Evolutionary conservation across 306 rosid species (phyloP), one percentile per base, ranked within the genome.

Genomic region (Dryas octopetala): DNA sequence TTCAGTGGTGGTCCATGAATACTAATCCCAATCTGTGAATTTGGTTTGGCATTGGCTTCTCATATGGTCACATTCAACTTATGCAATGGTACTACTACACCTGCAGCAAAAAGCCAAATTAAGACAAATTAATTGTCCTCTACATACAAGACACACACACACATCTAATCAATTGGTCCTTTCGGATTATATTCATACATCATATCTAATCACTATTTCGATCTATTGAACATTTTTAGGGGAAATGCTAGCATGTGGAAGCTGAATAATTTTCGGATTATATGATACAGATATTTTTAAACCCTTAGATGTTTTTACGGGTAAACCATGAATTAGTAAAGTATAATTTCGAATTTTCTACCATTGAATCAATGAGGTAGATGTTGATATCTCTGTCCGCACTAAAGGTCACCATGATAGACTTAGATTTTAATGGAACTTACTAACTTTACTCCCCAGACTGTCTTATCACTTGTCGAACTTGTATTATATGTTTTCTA

Each of bases 91-190:
- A 8, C 28, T 4, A 8, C 28, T 4, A 32, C 48, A 32, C 48
- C n/a, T 71, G 9, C 76, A 45, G 10, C 41, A 63, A 51, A 49
- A 53, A 10, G 47, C 43, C 14, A 43, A 47, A 62, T 23, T 23
- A 45, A 58, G 16, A 59, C 46, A 13, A 38, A 71, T 60, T 68
- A 38, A 71, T 60, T 68, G 77, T 23, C 79, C 53, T 66, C 74
- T 71, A 74, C 69, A 67, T 14, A 63, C 38, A 78, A 60, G 83
- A 80, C 80, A 84, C 61, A 41, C 61, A 76, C 72, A 79, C 81
- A 66, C 71, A 23, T 72, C 57, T 6, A 45, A 71, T 71, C 75
- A 26, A 28, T 16, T 9, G 47, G 66, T 77, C 54, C 65, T 23
- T 53, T 53, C 57, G n/a, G 15, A 55, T 7, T 43, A 57, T 71